phyloP scores from a whole-genome alignment of 495 filamentous ascomycete species.

The Podospora bellae-mahoneyi region DNA sequence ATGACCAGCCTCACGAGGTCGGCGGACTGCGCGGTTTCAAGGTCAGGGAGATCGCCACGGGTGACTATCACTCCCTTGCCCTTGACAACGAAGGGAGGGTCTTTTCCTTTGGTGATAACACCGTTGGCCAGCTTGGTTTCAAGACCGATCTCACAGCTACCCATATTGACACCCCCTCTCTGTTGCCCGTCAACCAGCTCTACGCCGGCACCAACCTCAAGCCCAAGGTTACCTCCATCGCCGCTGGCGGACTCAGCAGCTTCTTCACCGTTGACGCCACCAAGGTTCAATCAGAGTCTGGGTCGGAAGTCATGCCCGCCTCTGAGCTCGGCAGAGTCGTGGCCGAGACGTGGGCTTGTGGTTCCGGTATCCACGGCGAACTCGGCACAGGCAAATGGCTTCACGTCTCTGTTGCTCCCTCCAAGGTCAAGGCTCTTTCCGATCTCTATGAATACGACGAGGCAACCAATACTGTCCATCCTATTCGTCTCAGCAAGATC shows the following conservation, averaged over 20 bases:
- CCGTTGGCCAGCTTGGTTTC: conserved; percentile 79
- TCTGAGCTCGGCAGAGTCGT: conserved; percentile 46
- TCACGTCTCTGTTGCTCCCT: conserved; percentile 73
- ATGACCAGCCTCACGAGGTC: conserved; percentile 73
- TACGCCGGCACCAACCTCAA: conserved; percentile 60
- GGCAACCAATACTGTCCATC: conserved; percentile 55
- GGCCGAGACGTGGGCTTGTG: conserved; percentile 81
- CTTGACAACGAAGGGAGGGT: conserved; percentile 69
- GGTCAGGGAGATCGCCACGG: conserved; percentile 70
- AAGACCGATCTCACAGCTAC: conserved; percentile 58
- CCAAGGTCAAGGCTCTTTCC: conserved; percentile 80
- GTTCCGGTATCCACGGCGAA: conserved; percentile 75
- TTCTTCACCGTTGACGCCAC: conserved; percentile 83
- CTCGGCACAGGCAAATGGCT: conserved; percentile 89
- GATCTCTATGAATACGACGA: conserved; percentile 86
- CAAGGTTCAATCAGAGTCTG: conserved; percentile 30
- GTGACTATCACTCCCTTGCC: conserved; percentile 81
- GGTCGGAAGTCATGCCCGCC: conserved; percentile 32
- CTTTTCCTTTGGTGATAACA: conserved; percentile 91
- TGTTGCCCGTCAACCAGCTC: conserved; percentile 62
- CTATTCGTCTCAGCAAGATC: conserved; percentile 71
- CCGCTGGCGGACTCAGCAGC: conserved; percentile 79
- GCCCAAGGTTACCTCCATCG: conserved; percentile 65
- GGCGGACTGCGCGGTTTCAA: conserved; percentile 49
- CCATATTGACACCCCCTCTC: conserved; percentile 64